phyloP scores from a whole-genome alignment of 306 rosid species.

The Gastrolobium bilobum region DNA sequence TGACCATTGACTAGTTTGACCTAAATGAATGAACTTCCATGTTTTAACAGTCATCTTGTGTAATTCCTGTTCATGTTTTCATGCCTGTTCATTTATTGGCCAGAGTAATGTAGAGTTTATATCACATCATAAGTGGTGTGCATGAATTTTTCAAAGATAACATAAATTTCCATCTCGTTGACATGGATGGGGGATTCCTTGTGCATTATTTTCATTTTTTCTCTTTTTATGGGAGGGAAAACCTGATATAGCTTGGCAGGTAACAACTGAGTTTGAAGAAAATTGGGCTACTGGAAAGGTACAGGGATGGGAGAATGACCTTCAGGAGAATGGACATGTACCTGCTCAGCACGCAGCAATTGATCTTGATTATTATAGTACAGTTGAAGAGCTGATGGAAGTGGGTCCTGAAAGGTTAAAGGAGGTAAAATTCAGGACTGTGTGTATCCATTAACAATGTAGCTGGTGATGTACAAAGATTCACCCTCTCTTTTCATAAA shows the following conservation, averaged over 20 bases:
- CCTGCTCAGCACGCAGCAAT: constrained; percentile 63
- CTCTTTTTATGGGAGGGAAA: constrained; percentile 10
- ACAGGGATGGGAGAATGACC: constrained; percentile 78
- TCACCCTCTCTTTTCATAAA: constrained; percentile 5
- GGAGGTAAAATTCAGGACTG: constrained; percentile 66
- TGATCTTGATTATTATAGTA: constrained; percentile 91
- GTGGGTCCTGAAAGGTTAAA: constrained; percentile 92
- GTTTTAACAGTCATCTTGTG: not conserved
- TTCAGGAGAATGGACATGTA: constrained; percentile 73
- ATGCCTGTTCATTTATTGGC: constrained; percentile 1
- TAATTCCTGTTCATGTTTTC: constrained; percentile 1
- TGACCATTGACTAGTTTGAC: not conserved
- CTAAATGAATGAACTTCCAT: not conserved
- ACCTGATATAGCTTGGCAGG: constrained; percentile 62
- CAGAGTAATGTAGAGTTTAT: not conserved
- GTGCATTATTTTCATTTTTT: constrained; percentile 10
- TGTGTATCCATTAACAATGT: not conserved
- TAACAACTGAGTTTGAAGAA: constrained; percentile 81
- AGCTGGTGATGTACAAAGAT: not conserved
- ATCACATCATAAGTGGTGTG: not conserved
- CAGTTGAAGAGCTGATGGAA: constrained; percentile 88
- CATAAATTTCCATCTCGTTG: constrained; percentile 5
- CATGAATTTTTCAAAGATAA: not conserved
- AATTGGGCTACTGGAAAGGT: constrained; percentile 74
- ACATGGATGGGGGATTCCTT: not conserved